Evolutionary conservation across 129 eudicot species (phyloP).

Genomic region (Artemisia annua): DNA sequence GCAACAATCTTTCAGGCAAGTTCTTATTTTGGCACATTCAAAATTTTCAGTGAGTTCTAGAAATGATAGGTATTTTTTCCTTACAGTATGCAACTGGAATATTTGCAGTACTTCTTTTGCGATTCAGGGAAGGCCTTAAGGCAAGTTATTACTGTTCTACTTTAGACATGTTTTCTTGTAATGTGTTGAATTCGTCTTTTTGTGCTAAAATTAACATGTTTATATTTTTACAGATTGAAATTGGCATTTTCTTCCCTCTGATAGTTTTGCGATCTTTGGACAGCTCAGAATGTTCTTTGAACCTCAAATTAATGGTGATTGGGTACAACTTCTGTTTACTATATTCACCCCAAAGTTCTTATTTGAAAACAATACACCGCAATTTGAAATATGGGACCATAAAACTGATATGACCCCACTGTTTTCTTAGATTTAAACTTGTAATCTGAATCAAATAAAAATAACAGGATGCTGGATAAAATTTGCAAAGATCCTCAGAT

Average conservation of each 20-base stretch:
- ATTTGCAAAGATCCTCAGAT: conserved; percentile 82
- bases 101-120: conserved; percentile 68
- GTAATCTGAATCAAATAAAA: conserved; percentile 9
- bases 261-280: conserved; percentile 74
- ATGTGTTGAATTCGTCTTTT: not conserved
- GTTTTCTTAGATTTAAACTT: too few relatives aligned
- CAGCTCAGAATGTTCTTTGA: conserved; percentile 54
- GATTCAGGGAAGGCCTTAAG: conserved; percentile 85
- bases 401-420: too few relatives aligned
- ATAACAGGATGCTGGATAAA: conserved; percentile 82
- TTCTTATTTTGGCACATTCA: conserved; percentile 26
- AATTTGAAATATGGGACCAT: too few relatives aligned
- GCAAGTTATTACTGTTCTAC: conserved; percentile 36
- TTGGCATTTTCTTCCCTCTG: conserved; percentile 86
- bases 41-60: not conserved
- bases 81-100: conserved; percentile 86
- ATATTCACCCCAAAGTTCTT: too few relatives aligned
- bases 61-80: conserved; percentile 23
- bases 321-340: conserved; percentile 46
- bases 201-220: conserved; percentile 4
- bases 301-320: conserved; percentile 67
- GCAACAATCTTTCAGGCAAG: conserved; percentile 70
- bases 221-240: conserved; percentile 66
- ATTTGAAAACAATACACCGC: too few relatives aligned
- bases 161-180: not conserved